Evolutionary conservation across 2,329 filamentous ascomycete species (phyloP).

Genomic region (Fusarium sp.): DNA sequence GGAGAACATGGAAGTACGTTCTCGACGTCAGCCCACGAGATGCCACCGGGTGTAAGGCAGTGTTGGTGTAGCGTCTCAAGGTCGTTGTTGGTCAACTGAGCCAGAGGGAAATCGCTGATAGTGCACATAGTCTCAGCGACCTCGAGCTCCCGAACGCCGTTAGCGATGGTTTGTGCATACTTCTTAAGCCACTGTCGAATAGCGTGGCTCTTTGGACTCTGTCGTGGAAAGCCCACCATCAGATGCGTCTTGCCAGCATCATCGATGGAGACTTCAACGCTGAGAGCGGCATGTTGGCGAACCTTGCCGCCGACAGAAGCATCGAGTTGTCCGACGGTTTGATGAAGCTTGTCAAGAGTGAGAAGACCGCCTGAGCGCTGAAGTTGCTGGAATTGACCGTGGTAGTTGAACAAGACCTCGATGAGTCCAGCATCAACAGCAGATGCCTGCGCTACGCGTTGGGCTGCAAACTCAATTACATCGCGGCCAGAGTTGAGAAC

Average conservation of each 20-base stretch:
- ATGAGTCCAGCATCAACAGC: neutral
- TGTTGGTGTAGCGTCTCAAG: neutral
- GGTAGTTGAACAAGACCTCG: neutral
- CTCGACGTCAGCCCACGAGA: neutral
- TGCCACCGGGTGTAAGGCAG: neutral
- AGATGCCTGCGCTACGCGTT: neutral
- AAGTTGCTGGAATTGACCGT: conserved; percentile 1
- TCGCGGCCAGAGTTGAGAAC: neutral
- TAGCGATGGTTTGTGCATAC: neutral
- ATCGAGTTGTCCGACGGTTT: neutral
- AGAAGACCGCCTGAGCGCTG: neutral
- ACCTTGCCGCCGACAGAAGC: neutral
- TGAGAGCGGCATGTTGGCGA: neutral
- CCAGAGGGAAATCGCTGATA: neutral
- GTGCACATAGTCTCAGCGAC: neutral
- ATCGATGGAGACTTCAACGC: neutral
- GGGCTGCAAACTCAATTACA: neutral
- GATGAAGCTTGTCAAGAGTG: neutral
- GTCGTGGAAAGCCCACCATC: neutral
- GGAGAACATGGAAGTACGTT: neutral
- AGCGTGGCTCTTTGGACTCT: neutral
- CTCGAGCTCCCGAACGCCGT: neutral
- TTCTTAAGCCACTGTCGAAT: neutral
- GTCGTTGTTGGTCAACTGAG: neutral
- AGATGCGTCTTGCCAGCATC: neutral